Evolutionary conservation across 148 eudicot genomes (phyloP), one percentile per base, ranked within the genome.

Genomic region (Rhododendron henanense): DNA sequence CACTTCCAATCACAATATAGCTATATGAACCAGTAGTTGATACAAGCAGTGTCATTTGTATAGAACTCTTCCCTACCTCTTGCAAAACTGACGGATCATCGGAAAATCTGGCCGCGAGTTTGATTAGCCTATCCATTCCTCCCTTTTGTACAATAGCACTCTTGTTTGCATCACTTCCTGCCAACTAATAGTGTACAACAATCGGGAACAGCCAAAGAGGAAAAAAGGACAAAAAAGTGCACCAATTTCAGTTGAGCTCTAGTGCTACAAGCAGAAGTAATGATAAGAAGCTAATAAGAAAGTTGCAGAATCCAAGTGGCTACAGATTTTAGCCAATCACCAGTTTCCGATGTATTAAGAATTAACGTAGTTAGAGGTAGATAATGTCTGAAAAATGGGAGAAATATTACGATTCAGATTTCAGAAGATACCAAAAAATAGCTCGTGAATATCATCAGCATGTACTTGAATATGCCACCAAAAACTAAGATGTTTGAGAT

Each of bases 161-260:
- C 90, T 97, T 95, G 81, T 94, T 95, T 84, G 85, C 84, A 89
- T 97, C 99, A 87, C 99, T 97, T 84, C 99, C 99, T 90, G 99
- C 99, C 93, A 97, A 89, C 99, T 97, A 87, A 87, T 81, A 10
- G 84, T 84, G 76, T 21, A 82, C 57, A 45, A 75, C 37, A 67
- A 14, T 71, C 19, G 33, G 76, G 37, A 71, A 14, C 76, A 71
- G 31, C 76, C 39, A 71, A 28, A 71, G 39, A 31, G 39, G 13
- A 31, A 71, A 71, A 13, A n/a, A 71, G 39, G 33, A 71, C 39
- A 28, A 31, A 71, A 71, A 37, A 8, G 19, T 71, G 39, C 39
- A 67, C 31, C 39, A 31, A 10, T 37, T n/a, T 85, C n/a, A 77
- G 84, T 31, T 28, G 48, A 18, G 45, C 53, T 59, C 35, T 35